A percentile compares a stretch with the other conserved stretches of the same genome.
Conservation (phyloP, 495 filamentous ascomycete genomes). For the Annulohypoxylon nitens region DNA sequence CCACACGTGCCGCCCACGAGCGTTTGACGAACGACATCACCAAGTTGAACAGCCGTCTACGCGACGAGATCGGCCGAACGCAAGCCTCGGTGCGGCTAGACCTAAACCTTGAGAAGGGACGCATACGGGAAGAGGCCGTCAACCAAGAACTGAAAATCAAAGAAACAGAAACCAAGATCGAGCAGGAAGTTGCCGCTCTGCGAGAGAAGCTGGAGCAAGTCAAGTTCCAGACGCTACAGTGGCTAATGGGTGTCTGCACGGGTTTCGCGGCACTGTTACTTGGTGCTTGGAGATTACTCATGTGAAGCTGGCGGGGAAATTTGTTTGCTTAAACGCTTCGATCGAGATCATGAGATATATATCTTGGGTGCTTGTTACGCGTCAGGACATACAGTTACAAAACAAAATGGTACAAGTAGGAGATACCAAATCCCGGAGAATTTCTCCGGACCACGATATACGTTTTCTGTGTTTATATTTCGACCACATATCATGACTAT, state of each 20-base stretch:
- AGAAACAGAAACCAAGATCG: conserved; percentile 98
- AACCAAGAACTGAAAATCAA: conserved; percentile 98
- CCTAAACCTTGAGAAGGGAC: conserved; percentile 95
- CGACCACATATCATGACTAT: neutral
- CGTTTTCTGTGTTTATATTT: neutral
- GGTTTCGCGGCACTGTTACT: conserved; percentile 90
- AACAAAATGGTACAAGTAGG: neutral
- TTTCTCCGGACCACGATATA: neutral
- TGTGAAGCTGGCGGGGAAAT: conserved; percentile 52
- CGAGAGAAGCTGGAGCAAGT: conserved; percentile 94
- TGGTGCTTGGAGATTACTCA: conserved; percentile 94
- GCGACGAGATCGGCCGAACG: conserved; percentile 94
- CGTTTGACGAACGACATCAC: conserved; percentile 93
- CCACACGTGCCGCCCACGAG: conserved; percentile 91
- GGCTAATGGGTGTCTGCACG: conserved; percentile 98
- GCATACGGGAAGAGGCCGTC: conserved; percentile 96
- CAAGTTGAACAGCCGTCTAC: conserved; percentile 86
- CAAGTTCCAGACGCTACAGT: conserved; percentile 97
- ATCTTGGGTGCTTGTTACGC: conserved; percentile 18
- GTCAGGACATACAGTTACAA: conserved; percentile 10
- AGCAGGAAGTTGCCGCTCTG: conserved; percentile 94
- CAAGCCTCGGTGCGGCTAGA: conserved; percentile 93
- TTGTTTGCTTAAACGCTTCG: neutral
- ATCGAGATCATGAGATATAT: neutral
- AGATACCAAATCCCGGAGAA: conserved; percentile 17